Base-by-base conservation (phyloP, 495 filamentous ascomycete genomes). In the Aspergillus funiculosus region DNA sequence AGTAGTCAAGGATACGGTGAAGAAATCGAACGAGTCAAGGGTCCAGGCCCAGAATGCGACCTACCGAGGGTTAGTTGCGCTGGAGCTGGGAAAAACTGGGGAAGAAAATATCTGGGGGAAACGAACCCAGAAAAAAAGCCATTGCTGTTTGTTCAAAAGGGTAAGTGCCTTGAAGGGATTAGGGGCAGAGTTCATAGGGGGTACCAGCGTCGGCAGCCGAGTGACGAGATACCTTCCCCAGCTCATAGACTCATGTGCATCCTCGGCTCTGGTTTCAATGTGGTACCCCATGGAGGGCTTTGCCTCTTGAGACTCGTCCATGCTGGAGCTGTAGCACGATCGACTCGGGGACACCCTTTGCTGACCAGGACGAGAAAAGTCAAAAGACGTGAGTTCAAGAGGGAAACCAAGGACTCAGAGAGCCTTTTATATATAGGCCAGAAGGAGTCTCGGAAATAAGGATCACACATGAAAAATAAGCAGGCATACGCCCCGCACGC, bases 11-110 rank as follows among this genome's bases (percentile, higher is more conserved):
- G 82, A 87, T 53, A 92, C 86, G 49, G 86, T 90, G 71, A 94
- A 94, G 72, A 94, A 94, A 58, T 94, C 88, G 50, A 92, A 90
- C 10, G 87, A 79, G 60, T 94, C 87, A 85, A 87, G 91, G 0
- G 81, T 79, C 86, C 86, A 90, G 8, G 76, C 86, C 13, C 74
- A 50, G 48, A 87, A 88, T 5, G 80, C 82, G 51, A 84, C 55
- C 66, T 68, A 35, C 22, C 25, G 3, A 15, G 10, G n/a, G 22
- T 53, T 43, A 58, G 41, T 28, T 34, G 6, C 4, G 18, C 6
- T 8, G 36, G 11, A 20, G 18, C 19, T 6, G 20, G 5, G 5
- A 19, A 21, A 17, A 17, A 11, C 8, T 18, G 42, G 6, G 26
- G 28, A 13, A 2, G 26, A 5, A 10, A 22, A 22, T 9, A 14